Base-by-base conservation (phyloP, 768 basidiomycete genomes). In the Pisolithus albus region DNA sequence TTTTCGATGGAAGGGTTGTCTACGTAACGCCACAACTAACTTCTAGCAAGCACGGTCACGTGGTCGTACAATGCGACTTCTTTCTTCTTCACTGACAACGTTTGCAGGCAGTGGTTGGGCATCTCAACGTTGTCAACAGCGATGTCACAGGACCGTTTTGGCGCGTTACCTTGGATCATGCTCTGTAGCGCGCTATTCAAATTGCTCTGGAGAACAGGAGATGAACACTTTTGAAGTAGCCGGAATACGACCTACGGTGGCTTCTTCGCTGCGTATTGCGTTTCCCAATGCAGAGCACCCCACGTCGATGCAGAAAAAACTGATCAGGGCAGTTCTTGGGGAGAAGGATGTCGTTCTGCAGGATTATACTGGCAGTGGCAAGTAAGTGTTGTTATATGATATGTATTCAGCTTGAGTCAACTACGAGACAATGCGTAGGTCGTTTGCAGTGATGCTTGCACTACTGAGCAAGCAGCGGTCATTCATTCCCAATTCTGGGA, bases 311-410 rank as follows among this genome's bases (percentile, higher is more conserved):
- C 87, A 90, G 61, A 69, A 64, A 40, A 68, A 70, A 47, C 77
- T 88, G 49, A 82, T 89, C 51, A 78, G 79, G 3, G 85, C 81
- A 16, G 72, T 87, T 8, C 53, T 83, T 28, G 61, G 62, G 18
- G 75, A 74, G 7, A 75, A 76, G 59, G 82, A 89, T 63, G 72
- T 89, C 16, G 65, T 88, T 13, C 58, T 90, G 49, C 82, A 79
- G 55, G 87, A 88, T 55, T 69, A 70, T 23, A 86, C 88, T n/a
- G 88, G 88, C 5, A 80, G 82, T 42, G 88, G 87, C 70, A 90
- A 90, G 88, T 88, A 62, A 53, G 84, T 72, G 38, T 26, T 7
- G 10, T 40, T 13, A 50, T 30, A 32, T 24, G 32, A 45, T 41
- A 52, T 41, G 21, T 51, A 51, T 5, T 60, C 21, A 6, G 21